Conservation (phyloP, 768 basidiomycete species). For the Filobasidium floriforme region DNA sequence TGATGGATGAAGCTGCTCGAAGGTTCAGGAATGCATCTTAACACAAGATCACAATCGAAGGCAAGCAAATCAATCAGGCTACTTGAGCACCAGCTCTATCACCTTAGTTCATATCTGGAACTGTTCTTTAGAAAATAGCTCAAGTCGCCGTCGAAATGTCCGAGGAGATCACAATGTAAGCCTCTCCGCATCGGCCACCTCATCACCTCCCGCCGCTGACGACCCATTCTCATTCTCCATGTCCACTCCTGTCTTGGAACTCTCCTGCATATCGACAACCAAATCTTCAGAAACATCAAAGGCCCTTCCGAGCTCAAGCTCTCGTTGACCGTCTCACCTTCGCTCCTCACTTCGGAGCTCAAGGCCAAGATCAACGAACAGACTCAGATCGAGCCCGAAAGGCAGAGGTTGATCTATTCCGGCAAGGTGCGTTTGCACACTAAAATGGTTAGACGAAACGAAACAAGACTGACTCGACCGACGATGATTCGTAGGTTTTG, state of each 20-base stretch:
- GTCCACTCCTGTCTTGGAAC: not conserved
- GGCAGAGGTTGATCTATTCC: slow-evolving; percentile 86
- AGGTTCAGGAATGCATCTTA: no score
- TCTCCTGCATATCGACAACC: slow-evolving; percentile 15
- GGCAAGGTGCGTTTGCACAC: slow-evolving; percentile 47
- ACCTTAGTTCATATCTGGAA: no score
- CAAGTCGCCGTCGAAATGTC: not conserved
- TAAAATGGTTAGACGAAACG: not conserved
- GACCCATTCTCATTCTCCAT: not conserved
- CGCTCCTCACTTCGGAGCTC: slow-evolving; percentile 72
- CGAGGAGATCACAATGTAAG: slow-evolving; percentile 33
- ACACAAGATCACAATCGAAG: no score
- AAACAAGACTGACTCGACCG: not conserved
- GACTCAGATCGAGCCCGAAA: slow-evolving; percentile 74
- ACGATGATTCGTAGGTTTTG: slow-evolving; percentile 32
- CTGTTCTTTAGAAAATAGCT: no score
- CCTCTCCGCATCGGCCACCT: not conserved
- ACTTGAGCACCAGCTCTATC: no score
- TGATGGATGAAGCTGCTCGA: no score
- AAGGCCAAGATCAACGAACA: slow-evolving; percentile 81
- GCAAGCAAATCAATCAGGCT: no score
- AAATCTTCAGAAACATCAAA: slow-evolving; percentile 46
- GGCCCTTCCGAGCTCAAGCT: slow-evolving; percentile 88
- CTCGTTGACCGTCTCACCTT: slow-evolving; percentile 73
- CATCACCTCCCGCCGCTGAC: not conserved